A percentile compares a stretch with the other conserved stretches of the same genome.
Evolutionary conservation across 257 asterid species (phyloP).

Genomic region (Pogostemon cablin): DNA sequence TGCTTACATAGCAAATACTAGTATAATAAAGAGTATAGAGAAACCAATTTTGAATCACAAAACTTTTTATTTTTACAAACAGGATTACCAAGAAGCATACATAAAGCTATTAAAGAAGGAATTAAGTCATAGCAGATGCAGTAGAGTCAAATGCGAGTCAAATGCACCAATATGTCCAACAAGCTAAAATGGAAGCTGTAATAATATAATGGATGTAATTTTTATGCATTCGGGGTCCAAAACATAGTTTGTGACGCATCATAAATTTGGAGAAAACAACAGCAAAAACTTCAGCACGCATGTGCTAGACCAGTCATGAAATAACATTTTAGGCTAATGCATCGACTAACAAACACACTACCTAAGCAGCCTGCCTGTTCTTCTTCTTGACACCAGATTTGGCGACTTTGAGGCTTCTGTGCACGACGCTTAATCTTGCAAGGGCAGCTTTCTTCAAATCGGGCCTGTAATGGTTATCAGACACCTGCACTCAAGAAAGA

Average conservation of each 20-base stretch:
- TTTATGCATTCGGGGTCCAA: neutral
- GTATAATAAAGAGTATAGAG: too few species aligned
- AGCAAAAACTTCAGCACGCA: constrained; percentile 28
- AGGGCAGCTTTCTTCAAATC: constrained; percentile 94
- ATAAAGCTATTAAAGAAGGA: neutral
- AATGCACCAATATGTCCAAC: neutral
- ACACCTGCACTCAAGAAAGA: constrained; percentile 55
- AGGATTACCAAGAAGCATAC: neutral
- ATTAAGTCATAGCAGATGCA: neutral
- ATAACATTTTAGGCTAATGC: constrained; percentile 20
- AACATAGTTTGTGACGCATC: neutral
- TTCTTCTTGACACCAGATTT: constrained; percentile 92
- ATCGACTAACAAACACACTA: constrained; percentile 26
- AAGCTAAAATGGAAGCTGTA: neutral
- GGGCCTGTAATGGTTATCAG: constrained; percentile 81
- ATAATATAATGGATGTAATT: constrained; percentile 3
- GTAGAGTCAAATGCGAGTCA: neutral
- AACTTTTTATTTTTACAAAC: too few species aligned
- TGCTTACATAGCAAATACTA: neutral
- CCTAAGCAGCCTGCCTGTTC: constrained; percentile 67
- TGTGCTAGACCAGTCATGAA: constrained; percentile 8
- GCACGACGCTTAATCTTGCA: constrained; percentile 77
- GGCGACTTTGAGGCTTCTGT: constrained; percentile 90
- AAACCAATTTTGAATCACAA: neutral
- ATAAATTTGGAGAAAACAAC: constrained; percentile 6